These are phyloP conservation scores for Penicillium sp. DNA, from an alignment of 2,329 filamentous ascomycete species.

Conservation along the genomic window DNA sequence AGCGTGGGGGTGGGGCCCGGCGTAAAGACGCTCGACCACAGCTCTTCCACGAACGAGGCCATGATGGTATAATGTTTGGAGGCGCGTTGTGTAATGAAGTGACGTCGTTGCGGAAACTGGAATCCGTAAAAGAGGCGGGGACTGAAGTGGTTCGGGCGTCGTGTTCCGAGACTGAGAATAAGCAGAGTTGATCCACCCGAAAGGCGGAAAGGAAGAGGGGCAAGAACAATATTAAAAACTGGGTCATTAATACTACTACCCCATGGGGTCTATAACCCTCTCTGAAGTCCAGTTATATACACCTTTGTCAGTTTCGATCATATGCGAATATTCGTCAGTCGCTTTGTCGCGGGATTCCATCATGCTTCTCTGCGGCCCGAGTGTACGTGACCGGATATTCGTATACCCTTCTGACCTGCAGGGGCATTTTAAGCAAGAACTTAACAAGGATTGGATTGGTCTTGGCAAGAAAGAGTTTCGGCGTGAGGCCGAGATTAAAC, in stretches of 20 bases:
- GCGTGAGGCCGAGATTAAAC: not conserved
- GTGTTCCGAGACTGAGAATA: constrained; percentile 11
- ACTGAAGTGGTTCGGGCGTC: constrained; percentile 5
- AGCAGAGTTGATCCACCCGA: not conserved
- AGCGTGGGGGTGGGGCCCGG: constrained; percentile 86
- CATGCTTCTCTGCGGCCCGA: constrained; percentile 1
- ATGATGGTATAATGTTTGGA: constrained; percentile 27
- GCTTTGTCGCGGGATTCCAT: constrained; percentile 8
- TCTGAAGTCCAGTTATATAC: not conserved
- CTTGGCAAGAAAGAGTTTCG: not conserved
- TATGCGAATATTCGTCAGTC: constrained; percentile 2
- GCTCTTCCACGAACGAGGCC: constrained; percentile 64
- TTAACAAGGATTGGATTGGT: not conserved
- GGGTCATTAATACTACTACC: not conserved
- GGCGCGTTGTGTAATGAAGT: constrained; percentile 5
- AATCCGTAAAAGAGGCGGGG: constrained; percentile 16
- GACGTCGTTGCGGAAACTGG: constrained; percentile 23
- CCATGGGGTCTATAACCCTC: not conserved
- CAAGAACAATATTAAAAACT: not conserved
- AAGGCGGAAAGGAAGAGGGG: not conserved
- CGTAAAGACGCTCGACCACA: constrained; percentile 92
- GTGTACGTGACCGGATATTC: constrained; percentile 7
- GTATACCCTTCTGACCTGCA: constrained; percentile 6
- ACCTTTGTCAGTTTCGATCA: not conserved
- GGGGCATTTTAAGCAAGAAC: not conserved